Percentiles rank a stretch among this genome's conserved stretches.
Evolutionary conservation across 1,284 basidiomycete genomes (phyloP).

Genomic region (Sanghuangporus baumii): DNA sequence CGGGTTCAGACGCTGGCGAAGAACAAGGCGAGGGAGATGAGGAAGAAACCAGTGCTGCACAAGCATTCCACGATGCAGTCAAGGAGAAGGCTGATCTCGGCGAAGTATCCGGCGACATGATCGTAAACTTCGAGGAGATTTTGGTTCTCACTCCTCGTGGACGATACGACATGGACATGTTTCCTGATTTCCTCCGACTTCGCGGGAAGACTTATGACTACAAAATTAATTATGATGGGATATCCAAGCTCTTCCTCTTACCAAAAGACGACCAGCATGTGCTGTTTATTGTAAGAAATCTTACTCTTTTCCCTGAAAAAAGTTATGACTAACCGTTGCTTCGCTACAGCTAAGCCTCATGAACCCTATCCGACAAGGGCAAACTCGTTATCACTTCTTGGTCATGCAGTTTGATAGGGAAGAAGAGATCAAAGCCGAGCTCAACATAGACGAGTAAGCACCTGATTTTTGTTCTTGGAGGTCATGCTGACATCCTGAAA

Average conservation of each 20-base stretch:
- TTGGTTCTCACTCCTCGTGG: slow-evolving; percentile 96
- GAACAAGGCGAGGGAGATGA: slow-evolving; percentile 58
- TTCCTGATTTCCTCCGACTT: slow-evolving; percentile 87
- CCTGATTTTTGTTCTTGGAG: background rate
- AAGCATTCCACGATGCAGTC: slow-evolving; percentile 94
- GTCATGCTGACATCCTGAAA: slow-evolving; percentile 25
- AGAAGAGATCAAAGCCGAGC: slow-evolving; percentile 94
- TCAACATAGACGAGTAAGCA: slow-evolving; percentile 88
- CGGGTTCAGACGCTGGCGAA: slow-evolving; percentile 61
- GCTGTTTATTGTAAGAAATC: slow-evolving; percentile 76
- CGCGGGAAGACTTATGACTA: slow-evolving; percentile 99
- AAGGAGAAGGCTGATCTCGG: slow-evolving; percentile 97
- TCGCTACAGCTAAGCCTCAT: slow-evolving; percentile 51
- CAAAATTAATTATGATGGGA: slow-evolving; percentile 90
- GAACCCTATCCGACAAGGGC: slow-evolving; percentile 95
- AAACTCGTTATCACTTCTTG: slow-evolving; percentile 95
- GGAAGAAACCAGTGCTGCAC: slow-evolving; percentile 83
- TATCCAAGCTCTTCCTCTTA: slow-evolving; percentile 87
- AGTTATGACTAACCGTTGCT: background rate
- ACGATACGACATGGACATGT: slow-evolving; percentile 98
- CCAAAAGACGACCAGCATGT: slow-evolving; percentile 98
- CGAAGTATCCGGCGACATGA: slow-evolving; percentile 86
- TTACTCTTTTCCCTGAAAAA: slow-evolving; percentile 3
- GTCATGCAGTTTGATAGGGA: slow-evolving; percentile 97
- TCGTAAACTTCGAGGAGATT: slow-evolving; percentile 95